Evolutionary conservation across 1,284 basidiomycete genomes (phyloP), one percentile per base, ranked within the genome.

Genomic region (Microbotryum scabiosae): DNA sequence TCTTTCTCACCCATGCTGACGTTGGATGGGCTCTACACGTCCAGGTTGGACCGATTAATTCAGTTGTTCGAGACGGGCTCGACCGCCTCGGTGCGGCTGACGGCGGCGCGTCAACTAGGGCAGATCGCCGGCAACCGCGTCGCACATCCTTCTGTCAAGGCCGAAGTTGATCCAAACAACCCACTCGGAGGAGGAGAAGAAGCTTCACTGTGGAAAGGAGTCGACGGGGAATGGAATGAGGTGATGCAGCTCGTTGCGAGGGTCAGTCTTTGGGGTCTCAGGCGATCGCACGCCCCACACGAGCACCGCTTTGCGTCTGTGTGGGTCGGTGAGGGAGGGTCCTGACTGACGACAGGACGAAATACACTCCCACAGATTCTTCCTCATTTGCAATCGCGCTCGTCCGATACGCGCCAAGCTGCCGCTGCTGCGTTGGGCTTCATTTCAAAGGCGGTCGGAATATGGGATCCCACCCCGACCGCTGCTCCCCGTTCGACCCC

Each of bases 51-150:
- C 81, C 84, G 90, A 75, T 85, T 94, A 78, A 85, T 94, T 71
- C 82, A 88, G 73, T 79, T 94, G 54, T 83, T 94, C 72, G 91
- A 93, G 75, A 88, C 88, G 50, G 92, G 91, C 53, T 91, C 90
- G 32, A 89, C 88, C 4, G 78, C 82, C 54, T 86, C 88, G 53
- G 86, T 94, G 62, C 83, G 90, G 72, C 84, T 84, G 65, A 92
- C 91, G 20, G 91, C 92, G 4, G 91, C 91, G 10, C 90, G 89
- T 72, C 92, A 96, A 75, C 82, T 96, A 49, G 92, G 90, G 2
- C 88, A 92, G 71, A 81, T 94, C 60, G 90, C 91, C 3, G 86
- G 82, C 23, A 85, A 87, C 75, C 85, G 84, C 70, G 83, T 91
- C 48, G 62, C 67, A 16, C 67, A 72, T 44, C 70, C 71, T 4